Evolutionary conservation across 176 grass and related monocot species (phyloP), one percentile per base, ranked within the genome.

Genomic region (Luzula sylvatica): DNA sequence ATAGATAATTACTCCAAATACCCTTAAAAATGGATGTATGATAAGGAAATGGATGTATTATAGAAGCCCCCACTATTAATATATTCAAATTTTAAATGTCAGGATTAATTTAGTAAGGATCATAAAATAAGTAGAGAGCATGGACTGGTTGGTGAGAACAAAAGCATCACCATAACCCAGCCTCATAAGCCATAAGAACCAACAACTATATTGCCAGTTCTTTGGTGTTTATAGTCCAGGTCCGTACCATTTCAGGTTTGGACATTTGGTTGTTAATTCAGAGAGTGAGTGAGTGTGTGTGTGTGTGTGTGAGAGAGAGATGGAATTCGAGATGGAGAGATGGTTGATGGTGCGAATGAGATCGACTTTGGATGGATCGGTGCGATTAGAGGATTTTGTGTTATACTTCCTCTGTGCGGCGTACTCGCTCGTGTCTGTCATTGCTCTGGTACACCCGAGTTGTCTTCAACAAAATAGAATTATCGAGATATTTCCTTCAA

Each of bases 351-450:
- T 48, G 28, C 22, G 24, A 46, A 17, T 11, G 20, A 48, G 29
- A 19, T 28, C 46, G 25, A 17, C 42, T 18, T 48, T 48, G 42
- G 58, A 7, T 63, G n/a, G 7, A 44, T 63, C 8, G 3, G 11
- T 13, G 45, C 48, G 2, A 56, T 50, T 53, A 0, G 51, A 69
- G 3, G 35, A 69, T 23, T 19, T 42, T 13, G 65, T 56, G 52
- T 69, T 29, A 8, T 69, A 69, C 51, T 69, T 30, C 39, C 65
- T 69, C 23, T 69, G 65, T 32, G 51, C 65, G 5, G 51, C 65
- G 8, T 69, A 69, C 26, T 30, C 51, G 22, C 13, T n/a, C 4
- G 65, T 69, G 30, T 69, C 65, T 45, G 26, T 56, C 6, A 25
- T 69, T 20, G 65, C 65, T 23, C 35, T 56, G 65, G 65, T 63